Base-by-base conservation (phyloP, 2,329 filamentous ascomycete genomes). In the Colletotrichum phormii region DNA sequence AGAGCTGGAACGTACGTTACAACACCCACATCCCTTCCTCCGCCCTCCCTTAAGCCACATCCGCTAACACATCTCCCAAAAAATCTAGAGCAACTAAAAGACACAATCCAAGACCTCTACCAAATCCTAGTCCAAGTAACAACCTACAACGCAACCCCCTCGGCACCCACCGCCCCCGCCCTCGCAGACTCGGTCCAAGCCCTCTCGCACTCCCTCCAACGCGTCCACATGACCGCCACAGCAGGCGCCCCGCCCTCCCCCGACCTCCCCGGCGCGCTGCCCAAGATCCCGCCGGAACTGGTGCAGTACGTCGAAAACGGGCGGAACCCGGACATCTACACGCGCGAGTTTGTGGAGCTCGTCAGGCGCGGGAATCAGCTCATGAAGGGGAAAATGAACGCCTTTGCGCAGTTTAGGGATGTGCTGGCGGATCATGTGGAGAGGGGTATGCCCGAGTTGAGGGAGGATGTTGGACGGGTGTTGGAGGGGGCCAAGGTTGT, bases 291-390 rank as follows among this genome's bases (percentile, higher is more conserved):
- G 2, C 88, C 87, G 64, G 90, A 92, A 77, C 86, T 93, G 13
- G 86, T 93, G 73, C 85, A 90, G 78, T 93, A 93, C 82, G 91
- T 93, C 77, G 91, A 93, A 80, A 89, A 90, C 79, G 91, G 91
- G 57, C 90, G 91, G 63, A 93, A 93, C 84, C 91, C 91, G 2
- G 91, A 93, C 82, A 93, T 93, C 77, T 93, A 93, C 85, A 93
- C 91, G 67, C 87, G 91, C 78, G 91, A 93, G 84, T 93, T 93
- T 77, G 91, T 93, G 78, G 91, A 93, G 87, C 85, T 91, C 64
- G 90, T 91, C 29, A 84, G 91, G 67, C 85, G 90, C 59, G 86
- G 88, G 53, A 93, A 93, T 83, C 91, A 93, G 85, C 83, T 91
- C 74, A 87, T 92, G 84, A 86, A 88, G 77, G 91, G 91, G 67